Evolutionary conservation across 73 alveolate species (phyloP).

Genomic region (Paramecium primaurelia): DNA sequence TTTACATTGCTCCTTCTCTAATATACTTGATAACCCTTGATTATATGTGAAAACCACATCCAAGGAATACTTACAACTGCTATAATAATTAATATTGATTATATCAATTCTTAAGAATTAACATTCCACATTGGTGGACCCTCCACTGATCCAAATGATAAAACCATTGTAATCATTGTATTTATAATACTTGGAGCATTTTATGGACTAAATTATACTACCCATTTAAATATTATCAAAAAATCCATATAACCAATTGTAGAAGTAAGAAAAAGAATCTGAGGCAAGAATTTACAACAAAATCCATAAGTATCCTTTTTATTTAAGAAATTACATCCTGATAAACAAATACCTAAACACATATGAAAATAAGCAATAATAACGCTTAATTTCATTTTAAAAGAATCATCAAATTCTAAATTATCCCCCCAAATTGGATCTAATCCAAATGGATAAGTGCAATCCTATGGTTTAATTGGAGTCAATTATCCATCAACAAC

Average conservation of each 20-base stretch:
- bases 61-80: conserved; percentile 74
- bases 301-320: conserved; percentile 67
- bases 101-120: neutral
- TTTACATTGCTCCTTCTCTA: conserved; percentile 56
- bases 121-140: conserved; percentile 72
- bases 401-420: conserved; percentile 76
- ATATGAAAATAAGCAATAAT: conserved; percentile 82
- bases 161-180: conserved; percentile 87
- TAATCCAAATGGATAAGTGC: conserved; percentile 91
- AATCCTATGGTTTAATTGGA: conserved; percentile 10
- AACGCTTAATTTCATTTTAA: conserved; percentile 89
- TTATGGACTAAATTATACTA: neutral
- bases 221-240: conserved; percentile 84
- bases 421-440: conserved; percentile 93
- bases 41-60: conserved; percentile 75
- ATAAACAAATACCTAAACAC: conserved; percentile 81
- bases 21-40: neutral
- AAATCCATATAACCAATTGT: conserved; percentile 91
- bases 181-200: conserved; percentile 88
- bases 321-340: conserved; percentile 73
- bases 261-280: conserved; percentile 69
- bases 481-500: conserved; percentile 43
- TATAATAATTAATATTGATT: conserved; percentile 59
- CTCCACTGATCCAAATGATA: conserved; percentile 78
- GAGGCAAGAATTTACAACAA: conserved; percentile 79